Evolutionary conservation across 176 grass and related monocot genomes (phyloP), one percentile per base, ranked within the genome.

Genomic region (Neostapfia colusana): DNA sequence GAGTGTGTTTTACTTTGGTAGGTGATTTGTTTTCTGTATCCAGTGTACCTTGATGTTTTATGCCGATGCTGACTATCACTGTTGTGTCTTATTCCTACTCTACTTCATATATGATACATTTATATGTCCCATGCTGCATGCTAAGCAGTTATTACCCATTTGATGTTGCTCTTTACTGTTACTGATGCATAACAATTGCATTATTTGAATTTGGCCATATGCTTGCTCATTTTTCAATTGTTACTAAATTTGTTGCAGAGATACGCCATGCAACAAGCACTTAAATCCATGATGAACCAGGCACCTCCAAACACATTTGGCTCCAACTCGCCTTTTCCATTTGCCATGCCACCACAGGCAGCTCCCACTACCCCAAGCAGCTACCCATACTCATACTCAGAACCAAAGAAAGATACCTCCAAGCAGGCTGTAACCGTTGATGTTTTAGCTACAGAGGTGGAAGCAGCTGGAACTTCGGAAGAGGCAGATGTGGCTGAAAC

Each of bases 211-310:
- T 63, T 88, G 36, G 11, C 40, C 34, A 25, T 63, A 76, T 63
- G 10, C n/a, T 13, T 77, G 34, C 27, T 20, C 16, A 11, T 31
- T 63, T 77, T 80, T 81, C 17, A 57, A 9, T 39, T 58, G 12
- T 66, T 71, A 35, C 57, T 75, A 70, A 61, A 63, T 83, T 9
- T 88, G 11, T 72, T 79, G 65, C 82, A 96, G 93, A 88, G 37
- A 81, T 86, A 90, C 58, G 93, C 93, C 62, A 76, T 99, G 74
- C 74, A 99, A 50, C 96, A 99, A 90, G 92, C 89, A 80, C 85
- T 99, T 53, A 99, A 92, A 55, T 88, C 92, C 61, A 95, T 99
- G 96, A 99, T 99, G 96, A 80, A 81, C 70, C 92, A 95, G 54
- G 46, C 92, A 79, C 83, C 87, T 69, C 75, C 81, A 79, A 81